phyloP scores from a whole-genome alignment of 1,284 basidiomycete genomes.

The Fomitopsis schrenkii region DNA sequence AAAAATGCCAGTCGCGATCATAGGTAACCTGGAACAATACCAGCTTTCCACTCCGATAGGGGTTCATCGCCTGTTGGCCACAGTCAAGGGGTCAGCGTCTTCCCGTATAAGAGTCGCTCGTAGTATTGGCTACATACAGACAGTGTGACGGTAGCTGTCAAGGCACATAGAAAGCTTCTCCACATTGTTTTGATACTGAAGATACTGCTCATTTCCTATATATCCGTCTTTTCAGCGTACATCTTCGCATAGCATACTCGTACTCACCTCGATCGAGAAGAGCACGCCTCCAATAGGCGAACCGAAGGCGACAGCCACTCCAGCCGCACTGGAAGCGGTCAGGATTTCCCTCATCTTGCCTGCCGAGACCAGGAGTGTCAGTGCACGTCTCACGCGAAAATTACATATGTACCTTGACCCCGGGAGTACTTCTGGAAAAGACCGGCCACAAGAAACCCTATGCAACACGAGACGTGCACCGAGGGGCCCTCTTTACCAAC shows the following conservation, averaged over 20 bases:
- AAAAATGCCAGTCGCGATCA: constrained; percentile 98
- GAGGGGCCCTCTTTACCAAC: constrained; percentile 99
- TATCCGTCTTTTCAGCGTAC: background rate
- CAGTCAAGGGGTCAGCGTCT: background rate
- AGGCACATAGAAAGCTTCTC: constrained; percentile 94
- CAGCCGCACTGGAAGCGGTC: constrained; percentile 94
- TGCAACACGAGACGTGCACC: constrained; percentile 95
- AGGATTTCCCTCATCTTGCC: constrained; percentile 96
- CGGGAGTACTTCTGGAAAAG: constrained; percentile 80
- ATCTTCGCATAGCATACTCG: background rate
- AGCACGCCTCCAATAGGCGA: constrained; percentile 97
- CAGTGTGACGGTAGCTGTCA: constrained; percentile 96
- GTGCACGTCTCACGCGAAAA: background rate
- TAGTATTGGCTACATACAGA: constrained; percentile 55
- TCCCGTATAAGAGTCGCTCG: background rate
- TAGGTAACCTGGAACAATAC: constrained; percentile 94
- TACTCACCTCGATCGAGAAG: constrained; percentile 76
- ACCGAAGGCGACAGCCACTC: constrained; percentile 89
- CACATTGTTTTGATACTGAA: constrained; percentile 99
- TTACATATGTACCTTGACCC: constrained; percentile 68
- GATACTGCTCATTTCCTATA: constrained; percentile 93
- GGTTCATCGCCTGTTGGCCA: constrained; percentile 68
- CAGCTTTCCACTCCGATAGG: constrained; percentile 96
- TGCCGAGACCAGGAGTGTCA: constrained; percentile 26
- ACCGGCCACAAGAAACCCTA: constrained; percentile 85